These are phyloP conservation scores for Debaryomyces fabryi DNA, from an alignment of 1,139 yeast genomes.

Conservation along the genomic window DNA sequence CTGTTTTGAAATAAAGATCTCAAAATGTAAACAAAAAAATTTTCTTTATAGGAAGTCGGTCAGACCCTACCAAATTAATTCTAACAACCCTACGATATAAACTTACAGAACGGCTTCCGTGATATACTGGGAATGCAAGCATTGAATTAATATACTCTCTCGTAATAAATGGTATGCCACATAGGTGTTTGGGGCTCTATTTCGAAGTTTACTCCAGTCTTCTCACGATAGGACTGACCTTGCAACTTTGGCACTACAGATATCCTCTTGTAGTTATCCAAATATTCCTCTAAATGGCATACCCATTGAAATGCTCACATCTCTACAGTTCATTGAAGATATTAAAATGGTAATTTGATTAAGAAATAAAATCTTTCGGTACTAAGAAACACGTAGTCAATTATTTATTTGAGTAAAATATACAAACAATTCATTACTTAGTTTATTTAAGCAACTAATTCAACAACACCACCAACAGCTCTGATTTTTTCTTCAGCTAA, in stretches of 20 bases:
- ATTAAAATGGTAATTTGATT: constrained; percentile 8
- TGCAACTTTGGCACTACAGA: neutral
- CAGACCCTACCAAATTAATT: neutral
- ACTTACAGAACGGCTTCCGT: neutral
- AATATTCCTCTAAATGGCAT: neutral
- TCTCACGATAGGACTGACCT: neutral
- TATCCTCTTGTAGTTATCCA: neutral
- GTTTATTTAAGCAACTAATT: constrained; percentile 84
- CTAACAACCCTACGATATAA: neutral
- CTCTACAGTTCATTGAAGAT: neutral
- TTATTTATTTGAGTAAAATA: constrained; percentile 14
- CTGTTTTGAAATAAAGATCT: neutral
- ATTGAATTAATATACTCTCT: neutral
- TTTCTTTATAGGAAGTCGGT: neutral
- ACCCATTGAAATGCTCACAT: neutral
- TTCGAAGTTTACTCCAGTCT: neutral
- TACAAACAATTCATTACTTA: constrained; percentile 13
- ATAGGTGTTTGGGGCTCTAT: neutral
- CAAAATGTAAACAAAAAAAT: constrained; percentile 8
- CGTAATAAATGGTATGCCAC: neutral
- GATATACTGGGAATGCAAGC: neutral
- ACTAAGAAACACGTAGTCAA: constrained; percentile 13
- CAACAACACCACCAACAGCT: constrained; percentile 99
- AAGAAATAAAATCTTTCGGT: constrained; percentile 3
- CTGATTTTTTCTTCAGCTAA: constrained; percentile 99